Evolutionary conservation across 371 early-diverging fungal species (phyloP), one percentile per base, ranked within the genome.

Genomic region (Zychaea mexicana): DNA sequence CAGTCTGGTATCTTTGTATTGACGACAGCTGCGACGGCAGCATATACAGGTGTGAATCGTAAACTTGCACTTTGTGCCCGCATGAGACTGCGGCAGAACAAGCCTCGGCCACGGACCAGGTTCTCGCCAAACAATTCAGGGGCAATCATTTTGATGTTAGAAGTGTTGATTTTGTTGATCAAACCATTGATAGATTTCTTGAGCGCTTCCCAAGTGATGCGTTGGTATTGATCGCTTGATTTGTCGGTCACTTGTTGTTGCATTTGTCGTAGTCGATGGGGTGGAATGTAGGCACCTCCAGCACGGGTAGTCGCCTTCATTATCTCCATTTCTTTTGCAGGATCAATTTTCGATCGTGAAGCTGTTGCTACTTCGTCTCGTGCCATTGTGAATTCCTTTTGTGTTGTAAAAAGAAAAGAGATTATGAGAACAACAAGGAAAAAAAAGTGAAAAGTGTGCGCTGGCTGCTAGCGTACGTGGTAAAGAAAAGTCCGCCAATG

Each of bases 101-200:
- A 76, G 17, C 98, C 98, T 46, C 96, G 86, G 10, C 98, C 98
- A 33, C 98, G 92, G 21, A 98, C 81, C 62, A 98, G 71, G 69
- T 98, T 97, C 67, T 95, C 95, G 10, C 87, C 82, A 79, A 98
- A 94, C 39, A 98, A 67, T 71, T 97, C 96, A 21, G 93, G 92
- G 32, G 96, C 81, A 67, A 98, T 91, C 65, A 91, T 87, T 60
- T 96, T 96, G 72, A 98, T 91, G 72, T 98, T 98, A 22, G 91
- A 75, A 4, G 83, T 88, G 65, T 96, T 98, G 36, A 95, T 94
- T 85, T 96, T 97, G 87, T 98, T 98, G 74, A 97, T 93, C 17
- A 93, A 84, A 64, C 96, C 98, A 70, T 98, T 97, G 66, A 98
- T 90, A 54, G 89, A 88, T 76, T 97, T 98, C 73, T 96, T 97